Base-by-base conservation (phyloP, 371 early-diverging fungal genomes). In the Zychaea mexicana region DNA sequence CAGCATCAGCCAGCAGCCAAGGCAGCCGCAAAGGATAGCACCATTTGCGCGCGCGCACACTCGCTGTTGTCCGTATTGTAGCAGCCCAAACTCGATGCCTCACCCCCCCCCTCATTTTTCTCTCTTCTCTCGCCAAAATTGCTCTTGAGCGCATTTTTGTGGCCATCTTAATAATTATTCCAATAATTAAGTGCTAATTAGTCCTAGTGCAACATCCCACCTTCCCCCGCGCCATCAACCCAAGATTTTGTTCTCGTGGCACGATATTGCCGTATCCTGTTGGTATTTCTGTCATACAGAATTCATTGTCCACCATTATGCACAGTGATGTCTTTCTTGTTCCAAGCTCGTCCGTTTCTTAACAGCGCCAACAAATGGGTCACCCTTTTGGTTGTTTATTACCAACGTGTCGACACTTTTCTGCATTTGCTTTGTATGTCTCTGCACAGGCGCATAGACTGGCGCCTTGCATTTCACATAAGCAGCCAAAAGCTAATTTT, bases 71-170 rank as follows among this genome's bases (percentile, higher is more conserved):
- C 38, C 38, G 7, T 36, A 36, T 9, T 7, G n/a, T n/a, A n/a
- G n/a, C n/a, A n/a, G n/a, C n/a, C n/a, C n/a, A n/a, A n/a, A n/a
- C n/a, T n/a, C n/a, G n/a, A n/a, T n/a, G n/a, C n/a, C n/a, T n/a
- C n/a, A n/a, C 21, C 28, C 30, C 57, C 57, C 57, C 57, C 49
- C 24, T 54, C 19, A 30, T 57, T 36, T 57, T 12, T 31, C n/a
- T 52, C 22, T 52, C 6, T 8, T 47, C 6, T 1, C 19, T 49
- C 49, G 49, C 49, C 49, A 49, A 49, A 49, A 49, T 49, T 49
- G 49, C 49, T 49, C 49, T 49, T 49, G 49, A 49, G 49, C 49
- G 22, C 49, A 49, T 49, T 22, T 49, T 49, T 49, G n/a, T 19
- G 52, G 1, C 22, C 24, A 31, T 19, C 21, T 13, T 17, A n/a